Evolutionary conservation across 129 eudicot species (phyloP).

Genomic region (Scalesia atractyloides): DNA sequence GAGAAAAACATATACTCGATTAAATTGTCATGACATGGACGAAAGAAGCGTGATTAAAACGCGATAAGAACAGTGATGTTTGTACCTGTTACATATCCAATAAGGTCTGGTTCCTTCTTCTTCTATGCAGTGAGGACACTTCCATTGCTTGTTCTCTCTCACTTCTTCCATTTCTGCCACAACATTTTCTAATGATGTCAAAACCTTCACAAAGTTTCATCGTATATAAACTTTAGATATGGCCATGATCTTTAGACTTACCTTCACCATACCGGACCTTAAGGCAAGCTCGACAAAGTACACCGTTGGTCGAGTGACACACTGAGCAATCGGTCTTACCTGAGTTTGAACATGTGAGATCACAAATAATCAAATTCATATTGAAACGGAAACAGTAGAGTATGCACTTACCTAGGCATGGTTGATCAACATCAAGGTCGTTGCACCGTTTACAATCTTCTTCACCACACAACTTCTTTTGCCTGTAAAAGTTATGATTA

Average conservation of each 20-base stretch:
- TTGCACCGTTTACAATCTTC: conserved; percentile 75
- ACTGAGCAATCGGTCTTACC: conserved; percentile 83
- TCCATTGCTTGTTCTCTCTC: conserved; percentile 66
- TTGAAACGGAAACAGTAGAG: not conserved
- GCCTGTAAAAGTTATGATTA: conserved; percentile 38
- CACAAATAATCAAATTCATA: not conserved
- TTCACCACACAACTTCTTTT: conserved; percentile 84
- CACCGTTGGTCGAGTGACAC: conserved; percentile 65
- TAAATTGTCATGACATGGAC: not conserved
- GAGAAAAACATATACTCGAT: not conserved
- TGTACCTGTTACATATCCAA: conserved; percentile 81
- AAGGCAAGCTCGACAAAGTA: conserved; percentile 82
- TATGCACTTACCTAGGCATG: conserved; percentile 59
- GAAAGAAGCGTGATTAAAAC: not conserved
- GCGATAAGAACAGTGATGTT: not conserved
- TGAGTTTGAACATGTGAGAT: conserved; percentile 29
- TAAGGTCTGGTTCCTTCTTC: conserved; percentile 57
- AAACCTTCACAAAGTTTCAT: not conserved
- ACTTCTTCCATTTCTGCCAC: conserved; percentile 69
- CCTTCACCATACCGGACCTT: conserved; percentile 78
- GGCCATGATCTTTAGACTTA: conserved; percentile 27
- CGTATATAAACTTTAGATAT: not conserved
- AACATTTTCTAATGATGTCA: not conserved
- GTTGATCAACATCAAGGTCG: conserved; percentile 54
- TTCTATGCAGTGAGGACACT: conserved; percentile 75